Base-by-base conservation (phyloP, 768 basidiomycete genomes). In the Kwoniella europaea region DNA sequence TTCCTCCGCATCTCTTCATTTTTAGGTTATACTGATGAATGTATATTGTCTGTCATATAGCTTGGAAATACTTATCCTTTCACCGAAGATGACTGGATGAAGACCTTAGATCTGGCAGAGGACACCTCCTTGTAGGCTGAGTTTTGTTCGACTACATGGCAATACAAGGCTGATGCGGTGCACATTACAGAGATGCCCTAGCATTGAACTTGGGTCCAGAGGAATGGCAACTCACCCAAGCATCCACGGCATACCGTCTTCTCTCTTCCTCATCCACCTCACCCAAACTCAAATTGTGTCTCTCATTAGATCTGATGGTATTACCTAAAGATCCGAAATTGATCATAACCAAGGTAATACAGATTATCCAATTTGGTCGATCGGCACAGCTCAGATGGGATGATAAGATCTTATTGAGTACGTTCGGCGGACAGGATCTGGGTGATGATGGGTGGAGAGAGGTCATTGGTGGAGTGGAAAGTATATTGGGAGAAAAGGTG, bases 61-160 rank as follows among this genome's bases (percentile, higher is more conserved):
- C 76, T 84, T 2, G 83, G 83, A 1, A 84, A 84, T 59, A 82
- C 82, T 0, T 80, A 82, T 59, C 79, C 79, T 15, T 84, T 79
- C 73, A 79, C 77, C 0, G 65, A 69, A 3, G 35, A 71, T 10
- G 77, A 82, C 42, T 83, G 82, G 82, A 16, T 20, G 3, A 50
- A 61, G 16, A 81, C 81, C 15, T 73, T 83, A 41, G 63, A 71
- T 20, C 74, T 82, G 6, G 82, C 79, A 4, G 61, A 72, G 27
- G 74, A 79, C 35, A 82, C 83, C 7, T 79, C 75, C 2, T 58
- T 84, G 81, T 79, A 63, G 46, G 76, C 27, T 68, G 10, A 29
- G 4, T n/a, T 42, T 18, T 43, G 10, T 9, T 35, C 27, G 27
- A 18, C 35, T 55, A 24, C 52, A 9, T 52, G 10, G 27, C 3